Evolutionary conservation across 176 grass and related monocot genomes (phyloP).

Genomic region (Secale cereale): DNA sequence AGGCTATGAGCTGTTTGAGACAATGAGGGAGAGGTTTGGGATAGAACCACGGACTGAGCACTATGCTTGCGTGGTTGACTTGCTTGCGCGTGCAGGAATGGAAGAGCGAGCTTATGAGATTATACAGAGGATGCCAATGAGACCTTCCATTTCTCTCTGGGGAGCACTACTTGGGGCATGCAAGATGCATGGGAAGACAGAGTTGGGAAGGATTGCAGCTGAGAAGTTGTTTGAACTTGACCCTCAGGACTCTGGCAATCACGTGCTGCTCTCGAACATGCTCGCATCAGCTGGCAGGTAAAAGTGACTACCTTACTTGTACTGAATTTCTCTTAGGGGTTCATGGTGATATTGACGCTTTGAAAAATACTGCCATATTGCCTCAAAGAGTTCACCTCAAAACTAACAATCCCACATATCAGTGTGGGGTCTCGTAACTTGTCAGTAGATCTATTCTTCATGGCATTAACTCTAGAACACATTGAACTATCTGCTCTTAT

Average conservation of each 20-base stretch:
- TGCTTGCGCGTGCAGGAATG: conserved; percentile 76
- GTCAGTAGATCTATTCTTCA: neutral
- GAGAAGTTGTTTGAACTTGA: conserved; percentile 78
- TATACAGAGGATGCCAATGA: conserved; percentile 67
- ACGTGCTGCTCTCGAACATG: conserved; percentile 83
- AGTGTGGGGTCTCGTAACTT: neutral
- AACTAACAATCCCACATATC: neutral
- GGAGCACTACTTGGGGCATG: conserved; percentile 78
- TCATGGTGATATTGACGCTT: neutral
- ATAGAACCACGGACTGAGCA: conserved; percentile 68
- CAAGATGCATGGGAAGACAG: conserved; percentile 74
- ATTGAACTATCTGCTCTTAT: neutral
- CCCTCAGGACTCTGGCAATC: conserved; percentile 74
- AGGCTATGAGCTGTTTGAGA: conserved; percentile 62
- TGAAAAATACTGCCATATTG: neutral
- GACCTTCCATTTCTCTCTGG: conserved; percentile 71
- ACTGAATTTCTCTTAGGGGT: neutral
- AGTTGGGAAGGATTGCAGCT: conserved; percentile 71
- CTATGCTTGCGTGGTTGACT: conserved; percentile 81
- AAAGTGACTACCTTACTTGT: conserved; percentile 4
- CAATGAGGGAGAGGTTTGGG: conserved; percentile 66
- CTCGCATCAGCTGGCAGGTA: conserved; percentile 77
- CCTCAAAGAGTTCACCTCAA: neutral
- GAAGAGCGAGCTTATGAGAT: conserved; percentile 74
- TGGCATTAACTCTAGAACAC: neutral